phyloP scores from a whole-genome alignment of 2,329 filamentous ascomycete genomes.

The Cladophialophora immunda region DNA sequence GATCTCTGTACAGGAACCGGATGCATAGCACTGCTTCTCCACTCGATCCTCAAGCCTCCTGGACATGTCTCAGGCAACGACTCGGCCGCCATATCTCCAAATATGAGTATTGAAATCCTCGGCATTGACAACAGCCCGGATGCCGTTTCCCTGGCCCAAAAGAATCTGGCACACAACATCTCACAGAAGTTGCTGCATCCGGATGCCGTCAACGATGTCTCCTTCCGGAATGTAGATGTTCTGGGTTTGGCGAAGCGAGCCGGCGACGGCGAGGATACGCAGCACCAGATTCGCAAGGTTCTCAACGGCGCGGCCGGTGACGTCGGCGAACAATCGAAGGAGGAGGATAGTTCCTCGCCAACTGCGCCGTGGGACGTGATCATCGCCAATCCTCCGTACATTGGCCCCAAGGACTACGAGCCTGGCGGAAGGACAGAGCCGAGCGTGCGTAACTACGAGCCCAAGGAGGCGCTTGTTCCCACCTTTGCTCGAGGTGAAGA shows the following conservation, averaged over 20 bases:
- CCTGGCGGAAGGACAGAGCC: slow-evolving; percentile 66
- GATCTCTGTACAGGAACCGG: slow-evolving; percentile 93
- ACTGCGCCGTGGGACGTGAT: slow-evolving; percentile 67
- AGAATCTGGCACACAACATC: slow-evolving; percentile 69
- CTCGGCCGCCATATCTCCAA: neutral
- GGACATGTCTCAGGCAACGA: neutral
- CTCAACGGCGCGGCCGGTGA: slow-evolving; percentile 7
- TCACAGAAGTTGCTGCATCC: slow-evolving; percentile 41
- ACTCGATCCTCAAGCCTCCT: slow-evolving; percentile 62
- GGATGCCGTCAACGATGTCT: slow-evolving; percentile 47
- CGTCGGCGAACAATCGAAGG: neutral
- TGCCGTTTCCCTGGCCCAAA: slow-evolving; percentile 71
- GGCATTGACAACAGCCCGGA: slow-evolving; percentile 77
- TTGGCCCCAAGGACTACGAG: slow-evolving; percentile 71
- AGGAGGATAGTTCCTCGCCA: neutral
- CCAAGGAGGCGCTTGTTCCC: slow-evolving; percentile 76
- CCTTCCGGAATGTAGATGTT: slow-evolving; percentile 59
- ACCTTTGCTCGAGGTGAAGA: slow-evolving; percentile 21
- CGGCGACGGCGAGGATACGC: neutral
- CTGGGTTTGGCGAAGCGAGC: slow-evolving; percentile 37
- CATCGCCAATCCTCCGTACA: slow-evolving; percentile 90
- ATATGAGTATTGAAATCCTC: slow-evolving; percentile 58
- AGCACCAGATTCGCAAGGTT: neutral
- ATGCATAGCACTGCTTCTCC: slow-evolving; percentile 83
- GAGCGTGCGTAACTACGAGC: slow-evolving; percentile 84